These are phyloP conservation scores for Cymodocea nodosa DNA, from an alignment of 116 monocot species.

Conservation along the genomic window DNA sequence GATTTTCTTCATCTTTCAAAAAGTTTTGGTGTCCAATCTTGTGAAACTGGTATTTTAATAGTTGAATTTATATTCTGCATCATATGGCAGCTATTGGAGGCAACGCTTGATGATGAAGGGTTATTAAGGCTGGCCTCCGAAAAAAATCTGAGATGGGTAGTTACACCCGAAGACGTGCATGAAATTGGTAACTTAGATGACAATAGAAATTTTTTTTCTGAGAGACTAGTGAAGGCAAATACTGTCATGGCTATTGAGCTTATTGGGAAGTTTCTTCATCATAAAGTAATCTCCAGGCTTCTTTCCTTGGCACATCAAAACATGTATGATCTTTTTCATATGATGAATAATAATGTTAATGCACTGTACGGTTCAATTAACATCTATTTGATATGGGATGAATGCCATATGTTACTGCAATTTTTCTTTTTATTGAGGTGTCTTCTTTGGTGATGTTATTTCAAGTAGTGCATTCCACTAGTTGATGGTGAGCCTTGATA, in stretches of 20 bases:
- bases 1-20: conserved; percentile 70
- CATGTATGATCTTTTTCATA: conserved; percentile 56
- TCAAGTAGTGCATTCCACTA: too few relatives aligned
- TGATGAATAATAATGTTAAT: neutral
- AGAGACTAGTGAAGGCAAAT: conserved; percentile 50
- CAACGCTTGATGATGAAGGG: conserved; percentile 84
- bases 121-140: conserved; percentile 53
- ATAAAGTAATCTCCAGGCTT: conserved; percentile 74
- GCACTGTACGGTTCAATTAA: too few relatives aligned
- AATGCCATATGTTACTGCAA: too few relatives aligned
- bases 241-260: conserved; percentile 53
- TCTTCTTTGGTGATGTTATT: too few relatives aligned
- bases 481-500: too few relatives aligned
- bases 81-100: conserved; percentile 86
- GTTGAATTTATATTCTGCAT: conserved; percentile 61
- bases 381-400: too few relatives aligned
- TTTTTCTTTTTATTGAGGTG: too few relatives aligned
- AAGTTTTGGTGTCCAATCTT: conserved; percentile 53
- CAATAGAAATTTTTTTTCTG: conserved; percentile 34
- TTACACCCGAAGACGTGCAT: conserved; percentile 41
- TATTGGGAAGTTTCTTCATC: conserved; percentile 44
- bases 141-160: conserved; percentile 49
- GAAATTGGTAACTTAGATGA: conserved; percentile 22
- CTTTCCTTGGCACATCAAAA: conserved; percentile 77
- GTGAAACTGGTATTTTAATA: conserved; percentile 56